phyloP scores from a whole-genome alignment of 2,329 filamentous ascomycete genomes.

The Huntiella savannae region DNA sequence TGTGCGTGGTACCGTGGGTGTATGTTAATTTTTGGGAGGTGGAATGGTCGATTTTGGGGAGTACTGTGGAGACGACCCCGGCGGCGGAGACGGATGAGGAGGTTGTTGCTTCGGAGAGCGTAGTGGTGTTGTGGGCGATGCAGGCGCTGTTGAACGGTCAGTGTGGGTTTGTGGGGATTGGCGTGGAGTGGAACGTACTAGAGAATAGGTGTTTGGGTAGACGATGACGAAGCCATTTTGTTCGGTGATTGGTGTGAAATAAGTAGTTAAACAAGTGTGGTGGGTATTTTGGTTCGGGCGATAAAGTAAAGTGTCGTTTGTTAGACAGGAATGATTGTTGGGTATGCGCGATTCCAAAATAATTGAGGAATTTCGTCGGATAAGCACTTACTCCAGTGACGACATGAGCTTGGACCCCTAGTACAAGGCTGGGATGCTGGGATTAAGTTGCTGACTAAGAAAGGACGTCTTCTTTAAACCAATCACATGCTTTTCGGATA shows the following conservation, averaged over 20 bases:
- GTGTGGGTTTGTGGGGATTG: background rate
- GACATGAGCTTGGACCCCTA: no score
- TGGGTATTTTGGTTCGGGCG: background rate
- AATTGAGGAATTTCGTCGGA: slow-evolving; percentile 2
- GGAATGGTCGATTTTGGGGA: slow-evolving; percentile 79
- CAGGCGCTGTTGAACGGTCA: slow-evolving; percentile 47
- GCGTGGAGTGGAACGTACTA: slow-evolving; percentile 35
- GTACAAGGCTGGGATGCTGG: no score
- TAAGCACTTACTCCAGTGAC: no score
- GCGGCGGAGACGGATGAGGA: slow-evolving; percentile 68
- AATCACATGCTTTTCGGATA: no score
- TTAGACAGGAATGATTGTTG: background rate
- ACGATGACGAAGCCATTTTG: slow-evolving; percentile 53
- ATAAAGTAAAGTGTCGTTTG: background rate
- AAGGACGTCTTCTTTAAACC: no score
- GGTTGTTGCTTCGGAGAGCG: slow-evolving; percentile 80
- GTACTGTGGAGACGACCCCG: slow-evolving; percentile 77
- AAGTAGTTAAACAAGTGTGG: background rate
- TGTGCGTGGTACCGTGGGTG: slow-evolving; percentile 77
- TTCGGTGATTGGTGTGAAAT: slow-evolving; percentile 20
- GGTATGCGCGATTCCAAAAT: background rate
- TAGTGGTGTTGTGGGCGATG: slow-evolving; percentile 83
- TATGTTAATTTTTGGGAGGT: slow-evolving; percentile 78
- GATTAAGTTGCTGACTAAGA: no score
- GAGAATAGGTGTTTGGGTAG: slow-evolving; percentile 43